A percentile compares a stretch with the other conserved stretches of the same genome.
Evolutionary conservation across 352 stramenopile genomes (phyloP).

Genomic region (Pythium periplocum): DNA sequence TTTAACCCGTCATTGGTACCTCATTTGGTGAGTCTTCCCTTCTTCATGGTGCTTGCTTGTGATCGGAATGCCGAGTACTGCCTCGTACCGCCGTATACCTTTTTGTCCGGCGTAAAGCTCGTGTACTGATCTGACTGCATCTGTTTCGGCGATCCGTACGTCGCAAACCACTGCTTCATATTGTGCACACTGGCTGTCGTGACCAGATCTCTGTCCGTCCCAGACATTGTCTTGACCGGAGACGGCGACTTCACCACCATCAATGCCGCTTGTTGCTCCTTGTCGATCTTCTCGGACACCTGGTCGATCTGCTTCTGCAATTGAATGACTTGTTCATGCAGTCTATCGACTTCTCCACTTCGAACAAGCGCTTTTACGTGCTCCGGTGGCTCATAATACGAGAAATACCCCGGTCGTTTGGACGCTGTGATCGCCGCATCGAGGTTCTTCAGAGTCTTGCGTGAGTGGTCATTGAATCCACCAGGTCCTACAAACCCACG

Average conservation of each 20-base stretch:
- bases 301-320: conserved; percentile 73
- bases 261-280: too few species aligned
- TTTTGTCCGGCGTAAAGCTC: conserved; percentile 56
- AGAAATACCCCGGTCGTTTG: conserved; percentile 68
- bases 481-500: conserved; percentile 24
- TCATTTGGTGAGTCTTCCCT: conserved; percentile 61
- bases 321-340: conserved; percentile 52
- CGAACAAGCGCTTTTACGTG: conserved; percentile 44
- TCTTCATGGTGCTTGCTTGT: conserved; percentile 70
- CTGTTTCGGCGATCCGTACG: conserved; percentile 60
- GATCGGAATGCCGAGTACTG: conserved; percentile 70
- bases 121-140: conserved; percentile 43
- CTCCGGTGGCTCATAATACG: conserved; percentile 65
- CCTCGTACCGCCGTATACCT: conserved; percentile 70
- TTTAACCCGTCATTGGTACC: too few species aligned
- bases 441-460: conserved; percentile 78
- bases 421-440: conserved; percentile 70
- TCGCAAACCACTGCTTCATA: conserved; percentile 70
- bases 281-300: conserved; percentile 46
- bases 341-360: conserved; percentile 48
- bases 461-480: conserved; percentile 70
- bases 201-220: not conserved
- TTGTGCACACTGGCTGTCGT: conserved; percentile 31
- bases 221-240: not conserved
- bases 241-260: conserved; percentile 2